Evolutionary conservation across 495 filamentous ascomycete genomes (phyloP), one percentile per base, ranked within the genome.

Genomic region (Xylaria grammica): DNA sequence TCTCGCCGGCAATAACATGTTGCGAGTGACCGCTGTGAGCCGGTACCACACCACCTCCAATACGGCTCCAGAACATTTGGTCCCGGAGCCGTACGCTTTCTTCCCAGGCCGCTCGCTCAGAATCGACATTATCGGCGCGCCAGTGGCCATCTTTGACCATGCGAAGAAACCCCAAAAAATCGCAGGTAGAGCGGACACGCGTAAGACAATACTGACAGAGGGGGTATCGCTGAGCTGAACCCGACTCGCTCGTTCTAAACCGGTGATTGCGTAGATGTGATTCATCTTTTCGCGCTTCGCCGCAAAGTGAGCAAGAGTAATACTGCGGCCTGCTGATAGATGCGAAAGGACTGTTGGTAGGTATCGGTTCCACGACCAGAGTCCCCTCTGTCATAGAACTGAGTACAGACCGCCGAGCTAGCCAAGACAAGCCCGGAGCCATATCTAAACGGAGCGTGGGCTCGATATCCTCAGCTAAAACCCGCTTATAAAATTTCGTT

Each of bases 51-150:
- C 94, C 94, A 17, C 90, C 94, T 17, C 94, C 94, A 49, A 98
- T 86, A 29, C 95, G 81, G 49, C 90, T 87, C 95, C 95, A 99
- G 72, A 99, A 99, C 90, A 97, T 96, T 65, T 92, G 84, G 73
- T 99, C 95, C 48, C 95, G 82, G 53, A 98, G 78, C 20, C 90
- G 86, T 19, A 96, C 88, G 57, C 91, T 91, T 77, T 98, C 95
- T 71, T 97, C 93, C 95, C 95, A 99, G 4, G 93, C 92, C 36
- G 87, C 87, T 65, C 87, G 89, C 73, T 91, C 87, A 38, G 91
- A 90, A 60, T 93, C 91, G 34, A 86, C 82, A 27, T 84, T 87
- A 40, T 97, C 92, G 29, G 86, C 86, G 40, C 91, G 85, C 85
- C 94, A 91, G 67, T 95, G 87, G 27, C 95, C 96, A 67, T 97